phyloP scores from a whole-genome alignment of 257 asterid genomes.

The Voacanga thouarsii region DNA sequence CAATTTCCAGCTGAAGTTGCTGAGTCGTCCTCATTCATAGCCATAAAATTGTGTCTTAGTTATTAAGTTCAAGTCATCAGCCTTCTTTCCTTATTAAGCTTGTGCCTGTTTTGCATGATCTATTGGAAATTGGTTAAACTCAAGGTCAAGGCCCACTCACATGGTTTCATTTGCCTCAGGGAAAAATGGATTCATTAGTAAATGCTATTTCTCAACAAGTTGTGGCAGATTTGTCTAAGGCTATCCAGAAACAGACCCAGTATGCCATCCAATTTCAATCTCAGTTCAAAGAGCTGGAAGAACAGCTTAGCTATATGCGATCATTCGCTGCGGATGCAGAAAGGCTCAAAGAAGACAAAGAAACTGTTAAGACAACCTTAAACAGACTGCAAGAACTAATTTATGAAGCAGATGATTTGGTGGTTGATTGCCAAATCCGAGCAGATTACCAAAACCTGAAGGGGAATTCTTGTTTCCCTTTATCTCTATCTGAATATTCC shows the following conservation, averaged over 20 bases:
- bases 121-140: too few species aligned
- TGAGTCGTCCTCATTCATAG: too few species aligned
- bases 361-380: slow-evolving; percentile 14
- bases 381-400: slow-evolving; percentile 16
- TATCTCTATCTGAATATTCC: slow-evolving; percentile 8
- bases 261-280: slow-evolving; percentile 22
- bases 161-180: too few species aligned
- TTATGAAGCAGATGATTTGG: slow-evolving; percentile 31
- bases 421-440: slow-evolving; percentile 24
- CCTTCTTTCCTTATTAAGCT: too few species aligned
- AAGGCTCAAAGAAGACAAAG: slow-evolving; percentile 5
- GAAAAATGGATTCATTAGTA: neutral
- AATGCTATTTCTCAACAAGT: slow-evolving; percentile 9
- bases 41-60: too few species aligned
- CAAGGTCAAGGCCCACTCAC: too few species aligned
- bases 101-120: too few species aligned
- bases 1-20: too few species aligned
- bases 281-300: slow-evolving; percentile 18
- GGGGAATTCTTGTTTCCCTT: neutral
- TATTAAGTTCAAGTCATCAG: too few species aligned
- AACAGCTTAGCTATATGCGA: slow-evolving; percentile 25
- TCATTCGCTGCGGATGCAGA: slow-evolving; percentile 20
- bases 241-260: slow-evolving; percentile 9
- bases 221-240: neutral
- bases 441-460: neutral